Evolutionary conservation across 345 rosid genomes (phyloP).

Genomic region (Pugionium cornutum): DNA sequence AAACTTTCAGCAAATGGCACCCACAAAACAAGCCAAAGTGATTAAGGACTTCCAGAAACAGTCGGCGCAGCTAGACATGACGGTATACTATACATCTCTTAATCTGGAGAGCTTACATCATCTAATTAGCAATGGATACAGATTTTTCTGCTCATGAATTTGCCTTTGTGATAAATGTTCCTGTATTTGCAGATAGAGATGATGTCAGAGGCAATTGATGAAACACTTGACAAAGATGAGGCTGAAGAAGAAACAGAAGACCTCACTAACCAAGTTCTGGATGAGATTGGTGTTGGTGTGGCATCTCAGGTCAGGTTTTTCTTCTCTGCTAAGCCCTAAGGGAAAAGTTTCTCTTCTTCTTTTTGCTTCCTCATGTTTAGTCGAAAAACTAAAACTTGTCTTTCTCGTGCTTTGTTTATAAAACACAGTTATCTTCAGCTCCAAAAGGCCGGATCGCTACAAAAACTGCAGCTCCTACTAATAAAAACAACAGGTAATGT

Average conservation of each 20-base stretch:
- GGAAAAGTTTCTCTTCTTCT: too few relatives aligned
- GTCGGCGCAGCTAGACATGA: conserved; percentile 92
- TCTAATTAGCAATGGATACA: too few relatives aligned
- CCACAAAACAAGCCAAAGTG: conserved; percentile 82
- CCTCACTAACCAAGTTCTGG: conserved; percentile 83
- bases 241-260: too few relatives aligned
- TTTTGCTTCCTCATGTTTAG: not conserved
- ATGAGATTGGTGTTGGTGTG: conserved; percentile 95
- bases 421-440: conserved; percentile 83
- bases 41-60: conserved; percentile 94
- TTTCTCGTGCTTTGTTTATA: not conserved
- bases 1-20: conserved; percentile 80
- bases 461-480: conserved; percentile 30
- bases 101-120: too few relatives aligned
- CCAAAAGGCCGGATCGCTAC: conserved; percentile 80
- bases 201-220: too few relatives aligned
- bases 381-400: conserved; percentile 5
- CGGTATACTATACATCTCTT: conserved; percentile 45
- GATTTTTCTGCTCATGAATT: not conserved
- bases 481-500: conserved; percentile 17
- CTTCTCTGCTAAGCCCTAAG: not conserved
- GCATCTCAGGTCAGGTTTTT: conserved; percentile 82
- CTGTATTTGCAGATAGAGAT: too few relatives aligned
- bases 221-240: conserved; percentile 18
- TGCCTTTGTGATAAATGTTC: not conserved